Evolutionary conservation across 805 yeast species (phyloP), one percentile per base, ranked within the genome.

Genomic region (Metschnikowia vanudenii): DNA sequence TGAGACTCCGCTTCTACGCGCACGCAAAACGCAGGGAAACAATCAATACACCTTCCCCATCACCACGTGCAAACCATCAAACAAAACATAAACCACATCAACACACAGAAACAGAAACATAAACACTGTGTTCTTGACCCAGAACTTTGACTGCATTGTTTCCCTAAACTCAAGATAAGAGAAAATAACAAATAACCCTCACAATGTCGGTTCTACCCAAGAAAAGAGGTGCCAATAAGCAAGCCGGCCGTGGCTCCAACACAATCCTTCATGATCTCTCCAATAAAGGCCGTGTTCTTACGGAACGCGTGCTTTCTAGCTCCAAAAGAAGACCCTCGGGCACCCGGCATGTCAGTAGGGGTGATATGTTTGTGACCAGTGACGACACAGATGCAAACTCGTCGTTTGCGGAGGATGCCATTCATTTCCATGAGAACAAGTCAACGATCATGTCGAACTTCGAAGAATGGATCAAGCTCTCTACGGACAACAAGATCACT

Each of bases 401-500:
- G 14, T 49, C 55, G 26, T 51, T 56, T 37, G 59, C 54, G 11
- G 76, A 71, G 35, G 69, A 67, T 39, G 73, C 71, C 46, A 71
- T 72, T 40, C 67, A 66, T 44, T 72, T 72, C 51, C 69, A 69
- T 48, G 73, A 69, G 40, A 72, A 72, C 55, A 67, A 58, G 46
- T 67, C 70, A 46, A 71, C 76, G 16, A 71, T 72, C 47, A 56
- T 72, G 53, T 63, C 72, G 31, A 71, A 54, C 20, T 74, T 74
- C 55, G 78, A 74, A 54, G 78, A 73, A 54, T 74, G 79, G 79
- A 73, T 74, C 59, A 73, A 74, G 49, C 61, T 74, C 33, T 68
- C 77, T 6, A 70, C 74, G 3, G 75, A 71, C 51, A 71, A 77
- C 60, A 89, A 87, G 62, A 88, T 90, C 68, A 91, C 86, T 50